A percentile compares a stretch with the other conserved stretches of the same genome.
phyloP scores from a whole-genome alignment of 2,329 filamentous ascomycete genomes.

The Torrubiella hemipterigena region DNA sequence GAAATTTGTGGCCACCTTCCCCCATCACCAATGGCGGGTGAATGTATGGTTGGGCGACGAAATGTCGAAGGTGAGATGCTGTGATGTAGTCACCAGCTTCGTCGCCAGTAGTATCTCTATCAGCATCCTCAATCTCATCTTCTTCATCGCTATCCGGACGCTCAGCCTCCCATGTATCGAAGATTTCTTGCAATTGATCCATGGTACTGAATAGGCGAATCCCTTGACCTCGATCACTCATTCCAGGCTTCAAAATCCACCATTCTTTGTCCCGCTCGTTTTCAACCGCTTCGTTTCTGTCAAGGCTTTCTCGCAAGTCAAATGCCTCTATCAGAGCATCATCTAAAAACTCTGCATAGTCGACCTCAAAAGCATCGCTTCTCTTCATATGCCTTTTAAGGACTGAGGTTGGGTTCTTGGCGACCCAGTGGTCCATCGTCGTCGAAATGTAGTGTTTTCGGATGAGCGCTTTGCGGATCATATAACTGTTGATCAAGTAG shows the following conservation, averaged over 20 bases:
- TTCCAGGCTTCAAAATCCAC: slow-evolving; percentile 98
- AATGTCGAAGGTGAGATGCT: slow-evolving; percentile 86
- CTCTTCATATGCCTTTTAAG: slow-evolving; percentile 62
- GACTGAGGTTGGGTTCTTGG: slow-evolving; percentile 65
- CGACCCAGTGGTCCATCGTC: slow-evolving; percentile 74
- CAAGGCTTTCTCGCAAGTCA: slow-evolving; percentile 70
- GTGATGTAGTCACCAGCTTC: slow-evolving; percentile 46
- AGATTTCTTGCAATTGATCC: slow-evolving; percentile 73
- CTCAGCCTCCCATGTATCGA: slow-evolving; percentile 78
- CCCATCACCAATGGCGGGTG: slow-evolving; percentile 67
- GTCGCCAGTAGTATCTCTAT: slow-evolving; percentile 17
- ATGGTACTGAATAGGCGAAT: slow-evolving; percentile 82
- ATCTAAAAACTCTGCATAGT: slow-evolving; percentile 93
- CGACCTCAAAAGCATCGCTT: slow-evolving; percentile 80
- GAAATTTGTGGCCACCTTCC: slow-evolving; percentile 67
- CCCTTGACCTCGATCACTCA: slow-evolving; percentile 93
- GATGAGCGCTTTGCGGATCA: slow-evolving; percentile 93
- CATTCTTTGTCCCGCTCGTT: slow-evolving; percentile 49
- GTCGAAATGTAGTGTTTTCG: slow-evolving; percentile 87
- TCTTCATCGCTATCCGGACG: slow-evolving; percentile 54
- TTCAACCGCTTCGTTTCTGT: slow-evolving; percentile 39
- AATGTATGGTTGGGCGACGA: slow-evolving; percentile 92
- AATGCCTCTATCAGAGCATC: slow-evolving; percentile 85
- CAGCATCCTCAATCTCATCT: slow-evolving; percentile 35
- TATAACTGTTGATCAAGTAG: slow-evolving; percentile 73